Base-by-base conservation (phyloP, 805 yeast genomes). In the Myxozyma udenii region DNA sequence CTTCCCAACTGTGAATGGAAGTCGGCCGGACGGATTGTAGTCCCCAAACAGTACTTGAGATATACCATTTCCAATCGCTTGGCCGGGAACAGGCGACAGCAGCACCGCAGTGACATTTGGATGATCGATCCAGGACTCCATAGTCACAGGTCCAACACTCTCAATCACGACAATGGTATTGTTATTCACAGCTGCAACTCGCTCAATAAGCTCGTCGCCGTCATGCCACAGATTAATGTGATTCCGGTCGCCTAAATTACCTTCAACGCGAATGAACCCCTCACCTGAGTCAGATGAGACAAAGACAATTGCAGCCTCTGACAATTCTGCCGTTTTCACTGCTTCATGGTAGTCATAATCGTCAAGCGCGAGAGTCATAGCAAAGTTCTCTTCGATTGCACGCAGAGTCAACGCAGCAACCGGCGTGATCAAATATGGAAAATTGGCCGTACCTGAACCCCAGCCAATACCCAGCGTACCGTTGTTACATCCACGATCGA, bases 1-100 rank as follows among this genome's bases (percentile, higher is more conserved):
- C 61, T 74, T 76, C 11, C 86, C 84, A 56, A 81, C 74, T 3
- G 86, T 79, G 61, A 81, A 80, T 1, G 87, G 85, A 32, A 82
- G 69, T 53, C 76, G 73, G 3, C 86, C 87, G 33, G 83, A 78
- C 6, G 86, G 85, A 54, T 76, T 77, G n/a, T 69, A 71, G 33
- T 78, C 81, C 0, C 87, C 86, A 65, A 78, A 81, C 18, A 81
- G 62, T 0, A 80, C 74, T 37, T 79, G 81, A 1, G 83, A 78
- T 1, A 81, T 65, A 0, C 84, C 83, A 44, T 73, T 70, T 1
- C 85, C 87, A 37, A 74, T 72, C 62, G 69, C 69, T 48, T 74
- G 73, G n/a, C 85, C 85, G 46, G 78, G 70, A 3, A 84, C 84
- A 3, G 81, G 74, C 1, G 81, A 67, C 60, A 70, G 78, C 12